phyloP scores from a whole-genome alignment of 805 yeast genomes.

The Zygotorulaspora chibaensis region DNA sequence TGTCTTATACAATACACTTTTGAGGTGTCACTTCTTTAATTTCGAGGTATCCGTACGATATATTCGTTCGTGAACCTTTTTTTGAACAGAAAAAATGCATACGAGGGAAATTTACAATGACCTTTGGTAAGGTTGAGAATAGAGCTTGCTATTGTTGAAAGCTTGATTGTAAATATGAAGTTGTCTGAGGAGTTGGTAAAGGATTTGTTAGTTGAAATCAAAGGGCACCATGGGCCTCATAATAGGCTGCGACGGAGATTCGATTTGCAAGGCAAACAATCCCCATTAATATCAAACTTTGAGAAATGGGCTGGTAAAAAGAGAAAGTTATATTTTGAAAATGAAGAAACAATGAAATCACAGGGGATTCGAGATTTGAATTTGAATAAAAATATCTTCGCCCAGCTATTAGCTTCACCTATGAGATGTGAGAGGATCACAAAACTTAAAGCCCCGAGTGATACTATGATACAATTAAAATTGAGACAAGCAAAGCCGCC shows the following conservation, averaged over 20 bases:
- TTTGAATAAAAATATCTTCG: slow-evolving; percentile 37
- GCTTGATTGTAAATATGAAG: background rate
- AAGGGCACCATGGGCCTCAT: background rate
- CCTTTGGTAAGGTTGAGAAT: too few species aligned
- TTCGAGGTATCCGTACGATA: too few species aligned
- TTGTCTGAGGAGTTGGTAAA: background rate
- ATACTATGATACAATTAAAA: slow-evolving; percentile 36
- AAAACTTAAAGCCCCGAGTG: slow-evolving; percentile 38
- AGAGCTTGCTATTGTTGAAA: too few species aligned
- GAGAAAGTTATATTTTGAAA: slow-evolving; percentile 17
- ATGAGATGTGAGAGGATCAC: slow-evolving; percentile 39
- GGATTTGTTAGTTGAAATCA: slow-evolving; percentile 1
- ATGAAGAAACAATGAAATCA: background rate
- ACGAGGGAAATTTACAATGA: too few species aligned
- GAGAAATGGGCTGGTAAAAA: slow-evolving; percentile 36
- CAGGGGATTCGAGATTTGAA: slow-evolving; percentile 8
- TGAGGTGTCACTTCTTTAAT: too few species aligned
- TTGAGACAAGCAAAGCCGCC: slow-evolving; percentile 15
- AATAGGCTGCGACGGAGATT: background rate
- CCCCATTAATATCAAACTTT: slow-evolving; percentile 32
- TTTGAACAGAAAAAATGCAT: too few species aligned
- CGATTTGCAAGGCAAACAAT: slow-evolving; percentile 3
- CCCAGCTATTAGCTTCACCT: slow-evolving; percentile 40
- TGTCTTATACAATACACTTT: too few species aligned
- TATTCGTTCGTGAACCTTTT: too few species aligned